phyloP scores from a whole-genome alignment of 768 basidiomycete genomes.

The Galerina sulciceps region DNA sequence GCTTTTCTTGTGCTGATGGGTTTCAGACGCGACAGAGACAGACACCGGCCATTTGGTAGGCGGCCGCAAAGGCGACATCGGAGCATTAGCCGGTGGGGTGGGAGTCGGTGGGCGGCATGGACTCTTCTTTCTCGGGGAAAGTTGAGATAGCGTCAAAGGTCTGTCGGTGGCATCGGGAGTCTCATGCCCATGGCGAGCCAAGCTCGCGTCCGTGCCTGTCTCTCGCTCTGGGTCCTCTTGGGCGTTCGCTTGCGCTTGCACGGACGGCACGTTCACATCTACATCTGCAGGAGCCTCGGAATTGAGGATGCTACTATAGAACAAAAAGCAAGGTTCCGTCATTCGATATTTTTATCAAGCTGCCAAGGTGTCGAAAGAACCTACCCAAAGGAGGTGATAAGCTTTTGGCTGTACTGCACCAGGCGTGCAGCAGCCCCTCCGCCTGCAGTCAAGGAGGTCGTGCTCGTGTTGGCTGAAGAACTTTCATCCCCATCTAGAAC shows the following conservation, averaged over 20 bases:
- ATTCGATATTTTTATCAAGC: background rate
- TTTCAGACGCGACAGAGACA: conserved; percentile 17
- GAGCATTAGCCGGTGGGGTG: conserved; percentile 22
- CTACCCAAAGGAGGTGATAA: conserved; percentile 48
- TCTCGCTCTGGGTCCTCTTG: background rate
- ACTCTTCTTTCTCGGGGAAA: conserved; percentile 26
- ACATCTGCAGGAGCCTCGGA: conserved; percentile 1
- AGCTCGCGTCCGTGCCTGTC: conserved; percentile 10
- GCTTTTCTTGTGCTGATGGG: conserved; percentile 15
- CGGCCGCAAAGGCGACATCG: conserved; percentile 43
- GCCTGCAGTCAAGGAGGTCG: conserved; percentile 25
- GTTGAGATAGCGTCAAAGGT: conserved; percentile 24
- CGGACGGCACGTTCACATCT: conserved; percentile 1
- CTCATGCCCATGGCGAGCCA: conserved; percentile 5
- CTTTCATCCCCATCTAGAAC: conserved; percentile 20
- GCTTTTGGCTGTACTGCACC: conserved; percentile 51
- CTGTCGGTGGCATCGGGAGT: conserved; percentile 12
- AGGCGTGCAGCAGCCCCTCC: conserved; percentile 50
- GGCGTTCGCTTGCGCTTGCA: conserved; percentile 8
- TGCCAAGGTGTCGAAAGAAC: conserved; percentile 25
- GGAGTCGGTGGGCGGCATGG: conserved; percentile 4
- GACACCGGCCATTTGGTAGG: conserved; percentile 53
- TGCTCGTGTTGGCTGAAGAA: conserved; percentile 26
- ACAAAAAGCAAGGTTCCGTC: conserved; percentile 19
- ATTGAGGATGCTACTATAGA: conserved; percentile 11